Conservation (phyloP, 805 yeast species). For the Ascoidea asiatica region DNA sequence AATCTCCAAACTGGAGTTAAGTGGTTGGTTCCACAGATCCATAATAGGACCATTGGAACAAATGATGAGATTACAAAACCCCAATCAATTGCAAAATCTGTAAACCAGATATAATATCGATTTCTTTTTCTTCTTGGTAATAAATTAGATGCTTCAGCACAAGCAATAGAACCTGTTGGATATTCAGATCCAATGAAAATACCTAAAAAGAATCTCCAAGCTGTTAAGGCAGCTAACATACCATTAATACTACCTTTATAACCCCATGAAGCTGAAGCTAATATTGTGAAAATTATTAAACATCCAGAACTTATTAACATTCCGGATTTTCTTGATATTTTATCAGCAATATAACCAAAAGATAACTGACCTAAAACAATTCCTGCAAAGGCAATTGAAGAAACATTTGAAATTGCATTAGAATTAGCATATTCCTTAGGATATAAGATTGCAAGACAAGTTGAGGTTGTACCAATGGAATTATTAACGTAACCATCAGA, state of each 20-base stretch:
- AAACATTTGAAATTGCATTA: constrained; percentile 61
- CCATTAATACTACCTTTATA: constrained; percentile 52
- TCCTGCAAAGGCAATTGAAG: constrained; percentile 86
- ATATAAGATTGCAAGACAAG: constrained; percentile 56
- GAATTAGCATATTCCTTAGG: constrained; percentile 49
- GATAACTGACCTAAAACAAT: constrained; percentile 75
- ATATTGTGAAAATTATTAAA: constrained; percentile 63
- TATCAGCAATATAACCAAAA: constrained; percentile 75
- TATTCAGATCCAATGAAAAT: constrained; percentile 91
- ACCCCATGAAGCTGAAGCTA: constrained; percentile 86
- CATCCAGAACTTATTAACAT: constrained; percentile 70
- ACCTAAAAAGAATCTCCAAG: constrained; percentile 79
- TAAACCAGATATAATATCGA: constrained; percentile 81
- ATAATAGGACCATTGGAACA: constrained; percentile 73
- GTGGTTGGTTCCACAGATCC: constrained; percentile 65
- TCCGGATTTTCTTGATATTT: constrained; percentile 66
- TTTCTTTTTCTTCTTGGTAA: constrained; percentile 77
- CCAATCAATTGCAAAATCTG: constrained; percentile 73
- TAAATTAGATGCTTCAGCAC: constrained; percentile 78
- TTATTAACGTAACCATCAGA: constrained; percentile 90
- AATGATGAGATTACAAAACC: constrained; percentile 80
- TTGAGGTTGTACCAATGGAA: constrained; percentile 64
- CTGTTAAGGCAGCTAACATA: constrained; percentile 71
- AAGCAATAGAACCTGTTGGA: constrained; percentile 87
- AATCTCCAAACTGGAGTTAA: constrained; percentile 85